Base-by-base conservation (phyloP, 75 land plant genomes). In the Ceratopteris richardii region DNA sequence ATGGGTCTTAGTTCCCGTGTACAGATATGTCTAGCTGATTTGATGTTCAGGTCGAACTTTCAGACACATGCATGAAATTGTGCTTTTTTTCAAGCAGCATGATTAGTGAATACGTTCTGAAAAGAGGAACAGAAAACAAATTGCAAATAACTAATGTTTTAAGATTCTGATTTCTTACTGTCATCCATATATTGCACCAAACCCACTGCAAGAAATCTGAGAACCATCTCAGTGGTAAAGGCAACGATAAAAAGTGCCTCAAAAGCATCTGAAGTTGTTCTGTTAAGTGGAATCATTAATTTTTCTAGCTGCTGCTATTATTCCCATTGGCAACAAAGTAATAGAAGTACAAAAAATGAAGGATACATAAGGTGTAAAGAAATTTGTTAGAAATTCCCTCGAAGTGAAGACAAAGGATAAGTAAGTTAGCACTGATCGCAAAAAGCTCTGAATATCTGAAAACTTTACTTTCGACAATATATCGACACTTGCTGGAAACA, bases 171-270 rank as follows among this genome's bases (percentile, higher is more conserved):
- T 33, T 51, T 17, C 60, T 31, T 58, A 72, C 74, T 40, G 52
- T 72, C 74, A 47, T 33, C 41, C 29, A 52, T 16, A 29, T 57
- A 72, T 25, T 26, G 4, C 23, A 14, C 50, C 18, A 31, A 58
- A 28, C 75, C 75, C 22, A 27, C 21, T n/a, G 70, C 70, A 39
- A 66, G 31, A 27, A 65, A 58, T 16, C 75, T 72, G 12, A 72
- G 24, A 9, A 37, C 51, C 75, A 72, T 66, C 58, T 72, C 70
- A 23, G 46, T 44, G 26, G 44, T 29, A 33, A 72, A 66, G 12
- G 23, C 29, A 51, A 66, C 43, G 39, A 66, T 62, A 53, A 72
- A 22, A 16, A 62, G 37, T 36, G 54, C 47, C 51, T 69, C 64
- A 36, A 69, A 21, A 16, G 58, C 58, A 53, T 69, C 71, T 69